Conservation (phyloP, 257 asterid genomes). For the Ajuga chamaepitys region DNA sequence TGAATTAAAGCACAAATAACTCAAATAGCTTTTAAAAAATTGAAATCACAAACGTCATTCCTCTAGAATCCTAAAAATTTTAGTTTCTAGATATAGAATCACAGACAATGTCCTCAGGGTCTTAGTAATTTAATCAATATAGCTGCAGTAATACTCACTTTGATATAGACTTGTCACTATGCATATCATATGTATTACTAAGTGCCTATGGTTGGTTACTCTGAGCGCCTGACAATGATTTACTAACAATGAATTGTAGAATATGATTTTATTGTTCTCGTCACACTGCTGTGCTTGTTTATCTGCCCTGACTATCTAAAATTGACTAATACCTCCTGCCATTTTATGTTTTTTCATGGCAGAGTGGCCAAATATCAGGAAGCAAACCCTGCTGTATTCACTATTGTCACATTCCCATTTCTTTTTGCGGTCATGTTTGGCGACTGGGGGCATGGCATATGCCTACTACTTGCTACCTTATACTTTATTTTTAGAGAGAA, state of each 20-base stretch:
- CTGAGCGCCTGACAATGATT: neutral
- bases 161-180: neutral
- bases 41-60: too few relatives aligned
- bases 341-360: conserved; percentile 29
- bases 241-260: neutral
- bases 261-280: neutral
- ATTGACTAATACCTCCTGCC: conserved; percentile 7
- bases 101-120: too few relatives aligned
- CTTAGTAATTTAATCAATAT: neutral
- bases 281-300: neutral
- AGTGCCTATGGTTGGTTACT: neutral
- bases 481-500: conserved; percentile 65
- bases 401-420: conserved; percentile 96
- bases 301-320: neutral
- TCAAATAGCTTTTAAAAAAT: neutral
- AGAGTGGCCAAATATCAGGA: conserved; percentile 99
- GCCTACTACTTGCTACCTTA: conserved; percentile 75
- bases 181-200: neutral
- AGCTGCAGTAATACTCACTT: neutral
- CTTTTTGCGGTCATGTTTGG: conserved; percentile 99
- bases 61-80: too few relatives aligned
- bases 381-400: conserved; percentile 98
- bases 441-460: conserved; percentile 99
- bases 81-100: too few relatives aligned
- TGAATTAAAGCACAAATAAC: neutral